Conservation (phyloP, 257 asterid genomes). For the Linaria vulgaris region DNA sequence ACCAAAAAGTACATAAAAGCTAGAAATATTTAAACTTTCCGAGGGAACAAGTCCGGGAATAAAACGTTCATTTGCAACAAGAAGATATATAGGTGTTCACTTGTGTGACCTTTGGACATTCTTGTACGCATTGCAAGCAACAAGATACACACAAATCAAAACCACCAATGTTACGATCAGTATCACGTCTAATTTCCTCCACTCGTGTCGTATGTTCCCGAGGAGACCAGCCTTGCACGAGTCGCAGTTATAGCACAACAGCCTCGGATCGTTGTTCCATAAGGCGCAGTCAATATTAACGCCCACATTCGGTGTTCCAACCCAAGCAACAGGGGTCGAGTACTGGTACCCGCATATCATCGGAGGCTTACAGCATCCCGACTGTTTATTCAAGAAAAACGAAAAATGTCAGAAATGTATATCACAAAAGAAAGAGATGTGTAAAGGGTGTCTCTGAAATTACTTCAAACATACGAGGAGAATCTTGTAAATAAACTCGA, state of each 20-base stretch:
- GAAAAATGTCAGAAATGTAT: background rate
- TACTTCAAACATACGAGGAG: too few relatives aligned
- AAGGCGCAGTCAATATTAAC: constrained; percentile 56
- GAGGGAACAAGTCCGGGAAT: too few relatives aligned
- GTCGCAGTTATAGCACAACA: constrained; percentile 70
- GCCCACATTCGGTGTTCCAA: constrained; percentile 49
- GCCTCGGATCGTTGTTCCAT: constrained; percentile 77
- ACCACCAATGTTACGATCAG: constrained; percentile 71
- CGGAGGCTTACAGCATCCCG: constrained; percentile 95
- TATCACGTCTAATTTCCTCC: constrained; percentile 75
- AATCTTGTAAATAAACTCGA: too few relatives aligned
- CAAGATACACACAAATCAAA: constrained; percentile 61
- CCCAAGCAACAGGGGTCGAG: constrained; percentile 62
- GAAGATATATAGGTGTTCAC: too few relatives aligned
- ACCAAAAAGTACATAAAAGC: too few relatives aligned
- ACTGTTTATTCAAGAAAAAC: constrained; percentile 34
- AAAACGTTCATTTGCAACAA: too few relatives aligned
- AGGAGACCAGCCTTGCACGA: constrained; percentile 85
- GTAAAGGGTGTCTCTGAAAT: too few relatives aligned
- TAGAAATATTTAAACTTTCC: too few relatives aligned
- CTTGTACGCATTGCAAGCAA: constrained; percentile 81
- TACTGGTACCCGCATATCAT: constrained; percentile 67
- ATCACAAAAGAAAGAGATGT: background rate
- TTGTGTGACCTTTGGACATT: constrained; percentile 69
- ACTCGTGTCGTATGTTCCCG: constrained; percentile 69